phyloP scores from a whole-genome alignment of 1,284 basidiomycete species.

The Leccinum pachyderme region DNA sequence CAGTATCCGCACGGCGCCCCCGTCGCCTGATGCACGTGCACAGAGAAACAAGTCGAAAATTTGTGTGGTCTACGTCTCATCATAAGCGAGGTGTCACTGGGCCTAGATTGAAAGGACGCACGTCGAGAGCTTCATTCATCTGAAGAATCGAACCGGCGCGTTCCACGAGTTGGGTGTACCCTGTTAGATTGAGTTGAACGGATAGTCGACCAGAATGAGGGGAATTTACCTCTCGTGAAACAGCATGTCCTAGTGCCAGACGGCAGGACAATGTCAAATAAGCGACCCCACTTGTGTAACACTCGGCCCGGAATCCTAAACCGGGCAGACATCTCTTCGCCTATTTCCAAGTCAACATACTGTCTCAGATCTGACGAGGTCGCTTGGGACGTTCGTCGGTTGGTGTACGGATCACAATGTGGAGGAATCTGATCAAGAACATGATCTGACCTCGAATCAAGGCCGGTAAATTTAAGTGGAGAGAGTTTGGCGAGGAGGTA shows the following conservation, averaged over 20 bases:
- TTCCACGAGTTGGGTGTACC: conserved; percentile 74
- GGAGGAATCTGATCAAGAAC: conserved; percentile 23
- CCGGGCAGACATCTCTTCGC: conserved; percentile 15
- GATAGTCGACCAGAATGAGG: not conserved
- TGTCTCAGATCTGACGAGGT: conserved; percentile 34
- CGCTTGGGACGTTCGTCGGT: not conserved
- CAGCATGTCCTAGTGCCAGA: conserved; percentile 65
- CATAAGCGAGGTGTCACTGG: conserved; percentile 4
- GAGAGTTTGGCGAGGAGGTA: conserved; percentile 66
- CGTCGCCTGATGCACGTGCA: conserved; percentile 39
- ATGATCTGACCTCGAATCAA: conserved; percentile 14
- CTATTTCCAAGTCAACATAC: conserved; percentile 49
- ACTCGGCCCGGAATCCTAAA: conserved; percentile 57
- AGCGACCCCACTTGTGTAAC: conserved; percentile 68
- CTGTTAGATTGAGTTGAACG: conserved; percentile 35
- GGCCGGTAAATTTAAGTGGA: conserved; percentile 37
- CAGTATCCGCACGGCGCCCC: conserved; percentile 51
- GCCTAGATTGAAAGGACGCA: conserved; percentile 33
- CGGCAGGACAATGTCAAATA: conserved; percentile 75
- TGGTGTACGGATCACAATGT: not conserved
- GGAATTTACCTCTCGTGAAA: conserved; percentile 66
- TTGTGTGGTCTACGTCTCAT: conserved; percentile 49
- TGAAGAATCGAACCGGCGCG: conserved; percentile 74
- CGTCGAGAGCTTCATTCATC: conserved; percentile 62
- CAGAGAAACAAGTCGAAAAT: conserved; percentile 59